A percentile compares a stretch with the other conserved stretches of the same genome.
Evolutionary conservation across 2,329 filamentous ascomycete species (phyloP).

Genomic region (Fusarium sp.): DNA sequence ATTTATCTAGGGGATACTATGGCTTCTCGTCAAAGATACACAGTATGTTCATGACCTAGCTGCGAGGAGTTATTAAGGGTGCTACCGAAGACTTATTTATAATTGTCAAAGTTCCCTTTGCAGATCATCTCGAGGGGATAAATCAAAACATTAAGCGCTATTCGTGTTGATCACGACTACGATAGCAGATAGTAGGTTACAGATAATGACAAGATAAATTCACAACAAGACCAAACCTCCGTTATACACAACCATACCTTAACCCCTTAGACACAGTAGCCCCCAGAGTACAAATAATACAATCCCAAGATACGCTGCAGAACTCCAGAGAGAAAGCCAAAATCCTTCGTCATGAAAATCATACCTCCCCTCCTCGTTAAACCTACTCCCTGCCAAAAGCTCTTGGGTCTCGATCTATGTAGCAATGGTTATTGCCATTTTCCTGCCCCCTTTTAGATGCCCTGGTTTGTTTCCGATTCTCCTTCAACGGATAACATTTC

Average conservation of each 20-base stretch:
- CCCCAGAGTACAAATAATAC: neutral
- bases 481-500: neutral
- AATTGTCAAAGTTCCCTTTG: neutral
- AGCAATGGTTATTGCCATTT: slow-evolving; percentile 6
- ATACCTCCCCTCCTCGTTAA: slow-evolving; percentile 16
- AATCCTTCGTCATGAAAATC: slow-evolving; percentile 25
- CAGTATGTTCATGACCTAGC: slow-evolving; percentile 4
- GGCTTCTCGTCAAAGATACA: neutral
- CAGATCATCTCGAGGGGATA: neutral
- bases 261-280: neutral
- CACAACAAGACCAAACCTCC: neutral
- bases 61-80: slow-evolving; percentile 14
- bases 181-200: neutral
- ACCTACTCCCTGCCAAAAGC: neutral
- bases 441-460: slow-evolving; percentile 17
- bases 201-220: neutral
- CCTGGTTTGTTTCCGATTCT: neutral
- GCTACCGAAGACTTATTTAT: neutral
- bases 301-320: slow-evolving; percentile 19
- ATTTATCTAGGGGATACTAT: slow-evolving; percentile 14
- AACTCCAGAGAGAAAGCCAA: slow-evolving; percentile 27
- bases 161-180: neutral
- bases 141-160: neutral
- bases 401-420: slow-evolving; percentile 14
- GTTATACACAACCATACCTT: neutral